phyloP scores from a whole-genome alignment of 2,329 filamentous ascomycete species.

The Cadophora malorum region DNA sequence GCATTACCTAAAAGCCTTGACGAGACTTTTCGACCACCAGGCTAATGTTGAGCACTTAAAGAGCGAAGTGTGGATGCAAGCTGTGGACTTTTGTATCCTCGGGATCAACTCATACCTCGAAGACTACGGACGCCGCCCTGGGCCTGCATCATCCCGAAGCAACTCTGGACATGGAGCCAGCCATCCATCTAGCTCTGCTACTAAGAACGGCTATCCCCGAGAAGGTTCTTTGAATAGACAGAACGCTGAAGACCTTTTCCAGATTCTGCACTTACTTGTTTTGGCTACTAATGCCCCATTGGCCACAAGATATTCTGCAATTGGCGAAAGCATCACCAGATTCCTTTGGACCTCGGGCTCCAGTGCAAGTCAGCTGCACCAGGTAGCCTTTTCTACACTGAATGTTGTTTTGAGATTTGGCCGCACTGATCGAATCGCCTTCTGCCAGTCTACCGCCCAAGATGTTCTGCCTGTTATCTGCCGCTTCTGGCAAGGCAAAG shows the following conservation, averaged over 20 bases:
- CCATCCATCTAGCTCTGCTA: conserved; percentile 33
- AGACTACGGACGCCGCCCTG: conserved; percentile 27
- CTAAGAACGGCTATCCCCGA: conserved; percentile 42
- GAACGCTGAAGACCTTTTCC: conserved; percentile 61
- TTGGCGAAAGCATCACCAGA: conserved; percentile 62
- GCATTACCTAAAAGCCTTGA: conserved; percentile 80
- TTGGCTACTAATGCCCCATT: conserved; percentile 73
- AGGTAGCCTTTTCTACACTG: conserved; percentile 75
- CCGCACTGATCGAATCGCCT: conserved; percentile 70
- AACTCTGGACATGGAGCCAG: conserved; percentile 32
- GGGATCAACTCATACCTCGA: conserved; percentile 60
- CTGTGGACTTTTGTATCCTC: conserved; percentile 64
- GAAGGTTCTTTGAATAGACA: conserved; percentile 42
- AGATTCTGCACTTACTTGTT: conserved; percentile 69
- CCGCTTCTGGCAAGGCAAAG: conserved; percentile 79
- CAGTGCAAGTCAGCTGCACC: conserved; percentile 68
- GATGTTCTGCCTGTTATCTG: conserved; percentile 74
- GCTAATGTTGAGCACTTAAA: conserved; percentile 83
- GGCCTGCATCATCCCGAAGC: conserved; percentile 31
- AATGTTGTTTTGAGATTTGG: conserved; percentile 72
- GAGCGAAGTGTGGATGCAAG: conserved; percentile 50
- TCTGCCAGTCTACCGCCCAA: conserved; percentile 63
- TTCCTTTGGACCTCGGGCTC: conserved; percentile 66
- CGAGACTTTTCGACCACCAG: conserved; percentile 71
- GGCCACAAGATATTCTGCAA: conserved; percentile 57